A percentile compares a stretch with the other conserved stretches of the same genome.
Conservation (phyloP, 208 protist genomes). For the Leishmania turanica region DNA sequence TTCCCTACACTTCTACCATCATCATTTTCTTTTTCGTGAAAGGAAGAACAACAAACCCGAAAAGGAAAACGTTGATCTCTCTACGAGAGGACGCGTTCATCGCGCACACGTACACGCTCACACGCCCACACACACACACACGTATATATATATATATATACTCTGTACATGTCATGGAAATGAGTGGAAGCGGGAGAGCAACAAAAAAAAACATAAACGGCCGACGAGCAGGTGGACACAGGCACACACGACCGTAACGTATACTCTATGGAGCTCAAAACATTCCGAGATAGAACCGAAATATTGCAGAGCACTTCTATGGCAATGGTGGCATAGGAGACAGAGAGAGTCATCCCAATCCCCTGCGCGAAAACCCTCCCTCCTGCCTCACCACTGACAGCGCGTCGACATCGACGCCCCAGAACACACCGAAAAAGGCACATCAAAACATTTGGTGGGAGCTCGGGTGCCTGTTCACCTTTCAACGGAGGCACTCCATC, state of each 20-base stretch:
- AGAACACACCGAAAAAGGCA: not conserved
- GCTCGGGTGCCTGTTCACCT: not conserved
- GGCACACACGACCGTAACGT: not conserved
- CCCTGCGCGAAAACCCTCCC: not conserved
- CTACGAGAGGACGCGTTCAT: not conserved
- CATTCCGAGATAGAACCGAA: not conserved
- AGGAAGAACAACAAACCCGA: not conserved
- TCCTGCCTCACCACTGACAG: not conserved
- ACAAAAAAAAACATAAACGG: not conserved
- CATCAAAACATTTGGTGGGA: too few species aligned
- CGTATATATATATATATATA: not conserved
- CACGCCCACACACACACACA: not conserved
- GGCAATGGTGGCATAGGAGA: not conserved
- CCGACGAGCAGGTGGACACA: not conserved
- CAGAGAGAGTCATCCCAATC: not conserved
- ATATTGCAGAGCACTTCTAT: not conserved
- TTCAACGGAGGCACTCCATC: conserved; percentile 9
- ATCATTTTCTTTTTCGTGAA: not conserved
- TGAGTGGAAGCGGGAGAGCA: not conserved
- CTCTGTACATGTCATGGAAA: too few species aligned
- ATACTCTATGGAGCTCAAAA: not conserved
- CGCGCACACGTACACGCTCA: not conserved
- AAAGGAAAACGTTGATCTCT: not conserved
- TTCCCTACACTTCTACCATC: not conserved
- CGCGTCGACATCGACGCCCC: not conserved